Percentiles rank a stretch among this genome's conserved stretches.
Conservation (phyloP, 2,329 filamentous ascomycete species). For the Alternaria sp. region DNA sequence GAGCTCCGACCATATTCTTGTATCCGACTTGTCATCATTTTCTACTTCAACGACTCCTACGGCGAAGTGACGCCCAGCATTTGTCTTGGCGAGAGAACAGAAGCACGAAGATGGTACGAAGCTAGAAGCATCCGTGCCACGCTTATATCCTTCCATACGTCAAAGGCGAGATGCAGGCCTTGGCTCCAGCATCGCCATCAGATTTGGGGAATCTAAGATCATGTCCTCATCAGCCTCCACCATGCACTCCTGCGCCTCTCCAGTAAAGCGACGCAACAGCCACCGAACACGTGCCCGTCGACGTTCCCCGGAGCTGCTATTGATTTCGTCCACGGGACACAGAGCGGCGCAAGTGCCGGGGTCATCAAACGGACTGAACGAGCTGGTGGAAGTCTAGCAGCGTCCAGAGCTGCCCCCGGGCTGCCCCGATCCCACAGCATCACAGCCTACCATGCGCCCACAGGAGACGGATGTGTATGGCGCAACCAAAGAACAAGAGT, state of each 20-base stretch:
- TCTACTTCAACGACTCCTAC: not conserved
- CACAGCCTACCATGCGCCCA: not conserved
- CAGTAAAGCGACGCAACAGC: not conserved
- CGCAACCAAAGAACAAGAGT: too few species aligned
- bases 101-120: not conserved
- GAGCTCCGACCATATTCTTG: too few species aligned
- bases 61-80: slow-evolving; percentile 1
- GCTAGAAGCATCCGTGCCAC: not conserved
- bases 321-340: not conserved
- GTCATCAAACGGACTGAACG: not conserved
- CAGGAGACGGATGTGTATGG: not conserved
- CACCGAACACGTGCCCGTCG: not conserved
- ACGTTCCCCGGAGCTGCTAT: not conserved
- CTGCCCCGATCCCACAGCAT: not conserved
- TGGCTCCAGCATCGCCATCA: not conserved
- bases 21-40: not conserved
- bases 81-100: not conserved
- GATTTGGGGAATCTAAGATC: not conserved
- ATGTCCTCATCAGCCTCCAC: not conserved
- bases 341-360: not conserved
- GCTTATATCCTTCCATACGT: not conserved
- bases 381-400: not conserved
- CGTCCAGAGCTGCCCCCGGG: not conserved
- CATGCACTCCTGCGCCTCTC: not conserved
- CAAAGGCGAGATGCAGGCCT: not conserved